Evolutionary conservation across 2,329 filamentous ascomycete species (phyloP), one percentile per base, ranked within the genome.

Genomic region (Microascus cirrosus): DNA sequence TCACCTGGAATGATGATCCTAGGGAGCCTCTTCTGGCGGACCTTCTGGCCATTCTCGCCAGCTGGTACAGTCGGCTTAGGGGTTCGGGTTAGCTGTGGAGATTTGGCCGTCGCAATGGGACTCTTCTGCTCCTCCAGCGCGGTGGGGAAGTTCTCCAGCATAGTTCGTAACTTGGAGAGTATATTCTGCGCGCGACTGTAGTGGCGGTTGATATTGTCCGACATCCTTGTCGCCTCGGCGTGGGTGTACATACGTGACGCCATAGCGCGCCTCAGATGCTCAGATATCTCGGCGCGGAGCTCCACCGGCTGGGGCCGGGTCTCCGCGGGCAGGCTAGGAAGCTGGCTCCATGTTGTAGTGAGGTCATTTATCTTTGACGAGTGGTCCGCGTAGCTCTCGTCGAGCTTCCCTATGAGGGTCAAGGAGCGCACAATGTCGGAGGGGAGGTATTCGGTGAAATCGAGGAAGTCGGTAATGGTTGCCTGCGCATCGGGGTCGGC

Each of bases 381-480:
- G 8, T 80, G 77, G 54, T 82, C 72, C n/a, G 71, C 67, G 63
- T 86, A 84, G 18, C 70, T 74, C 61, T 78, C 68, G 67, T 87
- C 84, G 57, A 87, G 82, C 62, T 85, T 79, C 57, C 81, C 79
- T 60, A 88, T 84, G 42, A 87, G 74, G 3, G 81, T 85, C 52
- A 87, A 72, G 25, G 84, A 87, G 59, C 85, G 81, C 61, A 79
- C 74, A 64, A 87, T 79, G 66, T 87, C 85, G 55, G 83, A 81
- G 12, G 84, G 83, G 1, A 87, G 77, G 69, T 87, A 85, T 68
- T 88, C 85, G 63, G 83, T 86, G 62, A 84, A 84, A 67, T 87
- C 84, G 67, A 87, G 79, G 66, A 86, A 87, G 68, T 87, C 84
- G 60, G 82, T 85, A 20, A 86, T 79, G n/a, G 83, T 86, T 7